phyloP scores from a whole-genome alignment of 1,139 yeast species.

The Yamadazyma oceani region DNA sequence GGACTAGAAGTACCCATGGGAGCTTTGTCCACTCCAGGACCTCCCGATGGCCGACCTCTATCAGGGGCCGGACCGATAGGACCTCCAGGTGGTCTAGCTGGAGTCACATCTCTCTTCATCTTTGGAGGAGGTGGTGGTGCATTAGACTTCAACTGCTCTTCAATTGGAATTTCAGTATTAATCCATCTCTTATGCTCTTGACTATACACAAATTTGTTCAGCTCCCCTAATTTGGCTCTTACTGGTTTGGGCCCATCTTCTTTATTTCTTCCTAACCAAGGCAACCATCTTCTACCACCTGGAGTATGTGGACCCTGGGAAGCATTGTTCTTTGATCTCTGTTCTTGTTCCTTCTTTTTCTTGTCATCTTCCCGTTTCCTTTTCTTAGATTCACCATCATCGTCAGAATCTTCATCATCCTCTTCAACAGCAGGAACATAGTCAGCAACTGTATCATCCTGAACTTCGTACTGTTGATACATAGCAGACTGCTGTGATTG shows the following conservation, averaged over 20 bases:
- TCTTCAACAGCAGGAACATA: slow-evolving; percentile 47
- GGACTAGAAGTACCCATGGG: slow-evolving; percentile 7
- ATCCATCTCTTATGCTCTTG: slow-evolving; percentile 88
- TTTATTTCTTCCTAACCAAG: slow-evolving; percentile 44
- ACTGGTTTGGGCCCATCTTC: slow-evolving; percentile 72
- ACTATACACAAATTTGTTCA: slow-evolving; percentile 73
- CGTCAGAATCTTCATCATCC: slow-evolving; percentile 45
- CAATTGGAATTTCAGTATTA: slow-evolving; percentile 65
- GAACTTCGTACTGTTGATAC: slow-evolving; percentile 49
- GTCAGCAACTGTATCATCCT: slow-evolving; percentile 48
- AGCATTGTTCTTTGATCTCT: slow-evolving; percentile 14
- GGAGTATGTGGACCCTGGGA: slow-evolving; percentile 10
- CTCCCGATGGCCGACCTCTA: slow-evolving; percentile 9
- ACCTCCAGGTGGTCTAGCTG: slow-evolving; percentile 21
- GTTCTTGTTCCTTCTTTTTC: slow-evolving; percentile 14
- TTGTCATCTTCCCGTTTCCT: slow-evolving; percentile 15
- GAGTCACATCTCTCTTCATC: slow-evolving; percentile 40
- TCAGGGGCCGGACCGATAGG: slow-evolving; percentile 13
- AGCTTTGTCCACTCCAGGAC: slow-evolving; percentile 10
- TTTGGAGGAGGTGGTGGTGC: slow-evolving; percentile 78
- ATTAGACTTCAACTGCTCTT: slow-evolving; percentile 61
- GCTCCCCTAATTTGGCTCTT: slow-evolving; percentile 85
- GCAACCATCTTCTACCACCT: slow-evolving; percentile 46
- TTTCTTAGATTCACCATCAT: slow-evolving; percentile 16
- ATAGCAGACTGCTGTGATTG: slow-evolving; percentile 48